Base-by-base conservation (phyloP, 805 yeast species). In the Nakazawaea ernobii region DNA sequence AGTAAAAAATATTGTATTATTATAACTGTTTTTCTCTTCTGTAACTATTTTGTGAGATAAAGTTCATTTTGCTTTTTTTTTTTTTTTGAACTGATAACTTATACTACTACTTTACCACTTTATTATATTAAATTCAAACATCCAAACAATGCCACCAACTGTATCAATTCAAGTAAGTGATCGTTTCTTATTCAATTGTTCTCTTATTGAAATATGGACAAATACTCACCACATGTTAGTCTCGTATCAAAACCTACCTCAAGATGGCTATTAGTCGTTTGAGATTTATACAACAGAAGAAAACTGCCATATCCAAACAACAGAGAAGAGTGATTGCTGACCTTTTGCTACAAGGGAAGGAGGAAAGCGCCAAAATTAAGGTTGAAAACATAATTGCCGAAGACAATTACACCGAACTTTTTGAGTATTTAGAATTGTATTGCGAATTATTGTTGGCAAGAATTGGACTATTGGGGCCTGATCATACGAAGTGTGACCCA, bases 311-410 rank as follows among this genome's bases (percentile, higher is more conserved):
- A 15, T 80, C 90, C 15, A 86, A 86, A 61, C 89, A 84, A 57
- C 85, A 80, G 54, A 69, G 95, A 43, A 68, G 91, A 50, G 74
- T 72, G 45, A 75, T 82, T 61, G 95, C 95, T 2, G 90, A 85
- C 42, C 67, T 88, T 9, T 67, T 89, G 44, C 69, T 74, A 8
- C 72, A 70, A 38, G 89, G 88, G 6, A 88, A 86, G 58, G 91
- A 87, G 52, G 82, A 84, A 43, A 86, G 90, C 55, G 96, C 96
- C 9, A 75, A 76, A 48, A 88, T 88, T 48, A 66, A 95, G 43
- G 92, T 87, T 3, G 97, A 89, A 60, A 85, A 86, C 55, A 78
- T 89, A 48, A 86, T 90, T 30, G 74, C 91, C 32, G 92, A 87
- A 54, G 97, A 89, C 59, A 78, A 86, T 30, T 79, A 82, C 57